Percentiles rank a stretch among this genome's conserved stretches.
Evolutionary conservation across 768 basidiomycete species (phyloP).

Genomic region (Trametes sanguinea): DNA sequence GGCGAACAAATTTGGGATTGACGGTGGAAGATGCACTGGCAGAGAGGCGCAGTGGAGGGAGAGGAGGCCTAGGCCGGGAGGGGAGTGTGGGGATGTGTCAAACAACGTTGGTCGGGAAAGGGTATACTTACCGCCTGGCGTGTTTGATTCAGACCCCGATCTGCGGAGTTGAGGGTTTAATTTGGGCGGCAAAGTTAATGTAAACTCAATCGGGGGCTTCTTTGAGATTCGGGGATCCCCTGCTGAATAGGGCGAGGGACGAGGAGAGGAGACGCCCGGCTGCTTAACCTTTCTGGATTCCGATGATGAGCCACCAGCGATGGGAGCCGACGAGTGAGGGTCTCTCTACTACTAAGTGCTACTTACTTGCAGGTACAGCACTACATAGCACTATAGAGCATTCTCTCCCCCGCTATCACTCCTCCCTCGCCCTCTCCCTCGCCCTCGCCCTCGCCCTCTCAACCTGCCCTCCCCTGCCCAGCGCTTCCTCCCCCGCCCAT

Average conservation of each 20-base stretch:
- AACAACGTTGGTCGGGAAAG: conserved; percentile 15
- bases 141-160: conserved; percentile 26
- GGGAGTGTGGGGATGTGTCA: conserved; percentile 13
- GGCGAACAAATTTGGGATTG: too few species aligned
- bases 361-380: too few species aligned
- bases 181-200: conserved; percentile 53
- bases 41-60: background rate
- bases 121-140: background rate
- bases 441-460: background rate
- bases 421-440: background rate
- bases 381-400: background rate
- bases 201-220: conserved; percentile 52
- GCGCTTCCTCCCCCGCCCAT: conserved; percentile 9
- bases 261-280: background rate
- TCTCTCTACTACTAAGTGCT: too few species aligned
- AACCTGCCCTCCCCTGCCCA: background rate
- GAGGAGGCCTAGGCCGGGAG: conserved; percentile 1
- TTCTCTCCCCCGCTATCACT: background rate
- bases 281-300: conserved; percentile 19
- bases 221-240: conserved; percentile 36
- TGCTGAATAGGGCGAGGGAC: conserved; percentile 11
- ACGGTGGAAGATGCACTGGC: background rate
- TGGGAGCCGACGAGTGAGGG: too few species aligned
- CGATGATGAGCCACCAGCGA: background rate
- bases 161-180: conserved; percentile 24